These are phyloP conservation scores for Phialophora tarda DNA, from an alignment of 2,329 filamentous ascomycete species.

Conservation along the genomic window DNA sequence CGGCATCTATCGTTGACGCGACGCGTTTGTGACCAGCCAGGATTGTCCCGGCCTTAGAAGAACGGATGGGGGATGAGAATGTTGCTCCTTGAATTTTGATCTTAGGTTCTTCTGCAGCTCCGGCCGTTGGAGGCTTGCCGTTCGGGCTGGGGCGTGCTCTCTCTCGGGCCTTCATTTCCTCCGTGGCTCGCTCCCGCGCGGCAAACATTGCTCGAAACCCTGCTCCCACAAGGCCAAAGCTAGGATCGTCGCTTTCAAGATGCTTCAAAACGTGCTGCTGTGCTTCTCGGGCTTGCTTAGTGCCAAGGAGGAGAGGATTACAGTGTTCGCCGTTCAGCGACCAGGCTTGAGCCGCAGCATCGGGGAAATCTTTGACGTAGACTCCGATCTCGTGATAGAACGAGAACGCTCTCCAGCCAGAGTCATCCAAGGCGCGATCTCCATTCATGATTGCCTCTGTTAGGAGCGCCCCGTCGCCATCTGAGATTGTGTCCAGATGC, in stretches of 20 bases:
- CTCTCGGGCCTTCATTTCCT: constrained; percentile 29
- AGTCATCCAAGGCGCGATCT: constrained; percentile 62
- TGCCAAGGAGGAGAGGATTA: constrained; percentile 61
- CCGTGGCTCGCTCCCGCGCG: constrained; percentile 33
- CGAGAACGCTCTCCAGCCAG: constrained; percentile 70
- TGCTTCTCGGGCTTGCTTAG: constrained; percentile 61
- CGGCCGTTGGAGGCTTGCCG: constrained; percentile 25
- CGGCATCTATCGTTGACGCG: constrained; percentile 66
- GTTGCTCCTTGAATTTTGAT: constrained; percentile 31
- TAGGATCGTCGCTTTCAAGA: constrained; percentile 46
- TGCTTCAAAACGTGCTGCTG: constrained; percentile 59
- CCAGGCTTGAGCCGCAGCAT: constrained; percentile 67
- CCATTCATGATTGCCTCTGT: constrained; percentile 70
- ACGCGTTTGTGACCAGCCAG: constrained; percentile 15
- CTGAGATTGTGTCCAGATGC: constrained; percentile 62
- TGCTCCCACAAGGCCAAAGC: constrained; percentile 49
- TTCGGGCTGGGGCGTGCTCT: constrained; percentile 20
- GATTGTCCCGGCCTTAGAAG: neutral
- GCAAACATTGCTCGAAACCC: constrained; percentile 48
- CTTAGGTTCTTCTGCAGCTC: constrained; percentile 34
- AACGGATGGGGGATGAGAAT: constrained; percentile 16
- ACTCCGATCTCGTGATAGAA: constrained; percentile 78
- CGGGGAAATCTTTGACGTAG: constrained; percentile 71
- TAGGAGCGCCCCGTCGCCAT: constrained; percentile 67
- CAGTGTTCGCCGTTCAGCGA: constrained; percentile 61